phyloP scores from a whole-genome alignment of 768 basidiomycete genomes.

The Termitomyces sp. region DNA sequence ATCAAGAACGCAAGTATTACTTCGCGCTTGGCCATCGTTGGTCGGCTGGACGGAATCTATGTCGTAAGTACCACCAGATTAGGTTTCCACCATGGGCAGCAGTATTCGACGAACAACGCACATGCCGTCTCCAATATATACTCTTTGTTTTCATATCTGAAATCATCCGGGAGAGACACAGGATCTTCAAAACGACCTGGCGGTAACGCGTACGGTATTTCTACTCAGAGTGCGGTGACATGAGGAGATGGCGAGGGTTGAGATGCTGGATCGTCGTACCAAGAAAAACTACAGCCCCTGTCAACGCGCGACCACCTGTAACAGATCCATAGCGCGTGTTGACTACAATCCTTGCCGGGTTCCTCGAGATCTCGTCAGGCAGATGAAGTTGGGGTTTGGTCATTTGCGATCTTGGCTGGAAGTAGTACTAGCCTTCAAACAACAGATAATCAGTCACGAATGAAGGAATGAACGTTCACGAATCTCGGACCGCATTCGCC shows the following conservation, averaged over 20 bases:
- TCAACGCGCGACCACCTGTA: slow-evolving; percentile 54
- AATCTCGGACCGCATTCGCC: too few relatives aligned
- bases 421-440: not conserved
- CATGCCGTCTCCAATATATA: slow-evolving; percentile 59
- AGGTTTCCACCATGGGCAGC: not conserved
- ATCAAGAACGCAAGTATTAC: slow-evolving; percentile 22
- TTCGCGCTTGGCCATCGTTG: slow-evolving; percentile 61
- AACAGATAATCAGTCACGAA: too few relatives aligned
- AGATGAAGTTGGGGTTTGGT: slow-evolving; percentile 32
- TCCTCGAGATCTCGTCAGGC: slow-evolving; percentile 49
- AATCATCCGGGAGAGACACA: slow-evolving; percentile 45
- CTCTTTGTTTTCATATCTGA: slow-evolving; percentile 55
- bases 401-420: not conserved
- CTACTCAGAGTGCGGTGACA: slow-evolving; percentile 27
- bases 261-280: slow-evolving; percentile 33
- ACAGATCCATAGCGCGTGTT: slow-evolving; percentile 54
- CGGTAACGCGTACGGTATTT: slow-evolving; percentile 70
- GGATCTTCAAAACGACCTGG: slow-evolving; percentile 66
- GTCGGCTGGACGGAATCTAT: slow-evolving; percentile 58
- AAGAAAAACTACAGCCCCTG: slow-evolving; percentile 61
- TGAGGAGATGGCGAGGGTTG: too few relatives aligned
- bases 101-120: slow-evolving; percentile 13
- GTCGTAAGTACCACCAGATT: not conserved
- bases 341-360: slow-evolving; percentile 38
- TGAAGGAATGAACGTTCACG: too few relatives aligned